Evolutionary conservation across 176 grass and related monocot species (phyloP).

Genomic region (Phyllostachys edulis): DNA sequence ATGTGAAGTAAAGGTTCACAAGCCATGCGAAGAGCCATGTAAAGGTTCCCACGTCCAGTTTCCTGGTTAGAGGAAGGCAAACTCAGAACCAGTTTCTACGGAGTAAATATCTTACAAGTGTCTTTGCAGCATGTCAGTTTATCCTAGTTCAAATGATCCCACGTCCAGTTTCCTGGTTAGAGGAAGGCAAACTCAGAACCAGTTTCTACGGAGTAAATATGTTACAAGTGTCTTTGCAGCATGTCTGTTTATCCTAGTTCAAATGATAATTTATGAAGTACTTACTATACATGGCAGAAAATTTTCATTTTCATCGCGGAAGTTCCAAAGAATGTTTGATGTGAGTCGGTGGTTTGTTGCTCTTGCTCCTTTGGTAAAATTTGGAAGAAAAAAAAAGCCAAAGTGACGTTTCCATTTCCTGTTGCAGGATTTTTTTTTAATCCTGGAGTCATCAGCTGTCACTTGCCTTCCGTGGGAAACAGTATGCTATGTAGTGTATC

Average conservation of each 20-base stretch:
- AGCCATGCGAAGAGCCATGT: neutral
- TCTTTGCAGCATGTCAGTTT: no score
- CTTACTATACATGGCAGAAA: slow-evolving; percentile 10
- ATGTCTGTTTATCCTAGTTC: slow-evolving; percentile 23
- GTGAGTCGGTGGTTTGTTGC: slow-evolving; percentile 18
- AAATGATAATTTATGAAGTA: slow-evolving; percentile 23
- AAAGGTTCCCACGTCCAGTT: no score
- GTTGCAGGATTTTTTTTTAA: slow-evolving; percentile 32
- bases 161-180: slow-evolving; percentile 18
- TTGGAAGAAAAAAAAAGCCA: neutral
- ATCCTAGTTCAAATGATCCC: no score
- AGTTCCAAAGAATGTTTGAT: slow-evolving; percentile 21
- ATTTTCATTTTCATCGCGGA: neutral
- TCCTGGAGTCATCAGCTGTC: slow-evolving; percentile 27
- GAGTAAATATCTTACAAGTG: no score
- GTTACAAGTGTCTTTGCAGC: slow-evolving; percentile 17
- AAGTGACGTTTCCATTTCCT: slow-evolving; percentile 17
- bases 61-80: no score
- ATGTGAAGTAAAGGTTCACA: slow-evolving; percentile 60
- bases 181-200: slow-evolving; percentile 30
- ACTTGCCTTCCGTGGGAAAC: slow-evolving; percentile 27
- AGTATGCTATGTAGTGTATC: slow-evolving; percentile 42
- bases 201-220: slow-evolving; percentile 29
- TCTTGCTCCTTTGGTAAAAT: neutral
- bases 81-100: no score